A percentile compares a stretch with the other conserved stretches of the same genome.
Conservation (phyloP, 495 filamentous ascomycete genomes). For the Tetracladium setigerum region DNA sequence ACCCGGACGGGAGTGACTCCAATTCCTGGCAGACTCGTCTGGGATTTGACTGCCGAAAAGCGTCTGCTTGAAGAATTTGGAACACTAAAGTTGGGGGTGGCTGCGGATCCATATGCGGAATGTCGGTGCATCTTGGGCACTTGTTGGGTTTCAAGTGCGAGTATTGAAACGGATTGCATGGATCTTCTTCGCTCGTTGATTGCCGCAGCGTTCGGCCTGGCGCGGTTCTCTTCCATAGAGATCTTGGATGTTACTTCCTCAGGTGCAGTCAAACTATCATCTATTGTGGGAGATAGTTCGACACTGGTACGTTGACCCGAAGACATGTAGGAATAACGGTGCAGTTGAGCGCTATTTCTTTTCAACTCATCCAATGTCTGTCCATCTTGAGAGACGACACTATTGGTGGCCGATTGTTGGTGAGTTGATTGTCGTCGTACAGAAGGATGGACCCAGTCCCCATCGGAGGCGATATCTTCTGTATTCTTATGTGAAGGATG, state of each 20-base stretch:
- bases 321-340: slow-evolving; percentile 54
- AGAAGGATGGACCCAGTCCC: slow-evolving; percentile 11
- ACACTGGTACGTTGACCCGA: slow-evolving; percentile 51
- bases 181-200: slow-evolving; percentile 45
- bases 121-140: slow-evolving; percentile 18
- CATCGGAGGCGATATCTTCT: slow-evolving; percentile 11
- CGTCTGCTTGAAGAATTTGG: slow-evolving; percentile 35
- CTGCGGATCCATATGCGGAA: slow-evolving; percentile 24
- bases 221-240: slow-evolving; percentile 27
- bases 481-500: slow-evolving; percentile 10
- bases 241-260: slow-evolving; percentile 25
- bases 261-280: slow-evolving; percentile 33
- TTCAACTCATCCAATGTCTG: slow-evolving; percentile 37
- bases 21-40: slow-evolving; percentile 6
- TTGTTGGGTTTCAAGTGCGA: slow-evolving; percentile 12
- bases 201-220: slow-evolving; percentile 43
- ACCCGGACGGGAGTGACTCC: not conserved
- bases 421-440: slow-evolving; percentile 21
- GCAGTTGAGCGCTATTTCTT: slow-evolving; percentile 30
- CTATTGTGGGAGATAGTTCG: slow-evolving; percentile 40
- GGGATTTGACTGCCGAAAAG: slow-evolving; percentile 28
- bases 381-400: slow-evolving; percentile 40
- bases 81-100: slow-evolving; percentile 39
- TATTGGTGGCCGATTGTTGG: slow-evolving; percentile 32
- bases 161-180: slow-evolving; percentile 34